phyloP scores from a whole-genome alignment of 139 green algal genomes.

The Eudorina sp. region DNA sequence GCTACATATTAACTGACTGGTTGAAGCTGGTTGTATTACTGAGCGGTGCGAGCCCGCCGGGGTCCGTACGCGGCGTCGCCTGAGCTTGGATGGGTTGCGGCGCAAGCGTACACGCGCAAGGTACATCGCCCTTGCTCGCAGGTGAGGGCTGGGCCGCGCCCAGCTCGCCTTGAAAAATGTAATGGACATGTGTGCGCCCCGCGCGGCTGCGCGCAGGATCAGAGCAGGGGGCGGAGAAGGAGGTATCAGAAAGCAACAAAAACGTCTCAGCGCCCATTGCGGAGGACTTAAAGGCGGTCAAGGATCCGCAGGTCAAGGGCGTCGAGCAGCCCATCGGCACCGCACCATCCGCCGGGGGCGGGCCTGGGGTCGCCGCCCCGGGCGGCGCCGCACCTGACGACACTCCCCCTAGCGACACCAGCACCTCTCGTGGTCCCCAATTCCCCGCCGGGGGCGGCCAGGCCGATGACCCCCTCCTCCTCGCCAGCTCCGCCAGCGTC shows the following conservation, averaged over 20 bases:
- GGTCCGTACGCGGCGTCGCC: not conserved
- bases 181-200: not conserved
- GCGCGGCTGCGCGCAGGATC: not conserved
- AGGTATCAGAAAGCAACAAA: not conserved
- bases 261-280: not conserved
- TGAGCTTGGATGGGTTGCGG: constrained; percentile 39
- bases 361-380: not conserved
- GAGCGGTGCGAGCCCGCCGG: not conserved
- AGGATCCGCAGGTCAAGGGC: not conserved
- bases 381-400: not conserved
- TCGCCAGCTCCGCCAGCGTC: too few relatives aligned
- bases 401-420: too few relatives aligned
- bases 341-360: not conserved
- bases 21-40: too few relatives aligned
- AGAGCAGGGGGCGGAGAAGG: not conserved
- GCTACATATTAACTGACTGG: too few relatives aligned
- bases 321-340: not conserved
- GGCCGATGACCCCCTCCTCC: too few relatives aligned
- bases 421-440: too few relatives aligned
- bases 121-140: not conserved
- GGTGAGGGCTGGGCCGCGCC: constrained; percentile 17
- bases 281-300: not conserved
- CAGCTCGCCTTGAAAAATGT: not conserved
- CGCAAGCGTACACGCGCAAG: constrained; percentile 15
- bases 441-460: too few relatives aligned